A percentile compares a stretch with the other conserved stretches of the same genome.
phyloP scores from a whole-genome alignment of 2,329 filamentous ascomycete genomes.

The Penicillium sp. region DNA sequence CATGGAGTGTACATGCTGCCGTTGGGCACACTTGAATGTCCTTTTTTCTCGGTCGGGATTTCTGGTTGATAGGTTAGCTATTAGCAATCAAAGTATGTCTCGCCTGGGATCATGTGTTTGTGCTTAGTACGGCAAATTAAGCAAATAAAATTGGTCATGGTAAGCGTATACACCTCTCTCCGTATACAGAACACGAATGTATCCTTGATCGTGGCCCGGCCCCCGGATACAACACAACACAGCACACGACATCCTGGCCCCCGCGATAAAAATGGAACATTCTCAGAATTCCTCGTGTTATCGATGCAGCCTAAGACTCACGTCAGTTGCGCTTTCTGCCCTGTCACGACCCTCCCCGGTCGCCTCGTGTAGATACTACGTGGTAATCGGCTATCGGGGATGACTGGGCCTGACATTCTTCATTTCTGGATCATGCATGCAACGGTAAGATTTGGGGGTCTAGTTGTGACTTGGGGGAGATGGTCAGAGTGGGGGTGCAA shows the following conservation, averaged over 20 bases:
- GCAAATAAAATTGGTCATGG: not conserved
- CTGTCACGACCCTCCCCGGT: conserved; percentile 10
- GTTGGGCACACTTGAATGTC: conserved; percentile 11
- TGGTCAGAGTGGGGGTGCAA: not conserved
- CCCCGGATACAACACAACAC: not conserved
- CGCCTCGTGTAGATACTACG: conserved; percentile 14
- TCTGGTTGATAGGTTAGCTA: conserved; percentile 3
- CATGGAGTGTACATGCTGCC: not conserved
- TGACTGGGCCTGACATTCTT: not conserved
- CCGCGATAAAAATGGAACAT: conserved; percentile 7
- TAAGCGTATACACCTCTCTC: not conserved
- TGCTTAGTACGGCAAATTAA: not conserved
- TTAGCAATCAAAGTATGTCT: not conserved
- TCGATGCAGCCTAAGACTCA: not conserved
- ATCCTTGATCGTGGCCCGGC: no score
- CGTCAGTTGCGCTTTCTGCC: not conserved
- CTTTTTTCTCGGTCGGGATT: not conserved
- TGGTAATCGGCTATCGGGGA: not conserved
- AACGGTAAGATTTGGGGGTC: conserved; percentile 18
- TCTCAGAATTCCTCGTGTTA: not conserved
- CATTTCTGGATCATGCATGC: conserved; percentile 2
- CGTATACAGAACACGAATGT: not conserved
- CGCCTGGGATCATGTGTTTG: not conserved
- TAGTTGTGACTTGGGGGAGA: not conserved
- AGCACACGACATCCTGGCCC: not conserved